Evolutionary conservation across 2,329 filamentous ascomycete genomes (phyloP).

Genomic region (Aspergillus persii): DNA sequence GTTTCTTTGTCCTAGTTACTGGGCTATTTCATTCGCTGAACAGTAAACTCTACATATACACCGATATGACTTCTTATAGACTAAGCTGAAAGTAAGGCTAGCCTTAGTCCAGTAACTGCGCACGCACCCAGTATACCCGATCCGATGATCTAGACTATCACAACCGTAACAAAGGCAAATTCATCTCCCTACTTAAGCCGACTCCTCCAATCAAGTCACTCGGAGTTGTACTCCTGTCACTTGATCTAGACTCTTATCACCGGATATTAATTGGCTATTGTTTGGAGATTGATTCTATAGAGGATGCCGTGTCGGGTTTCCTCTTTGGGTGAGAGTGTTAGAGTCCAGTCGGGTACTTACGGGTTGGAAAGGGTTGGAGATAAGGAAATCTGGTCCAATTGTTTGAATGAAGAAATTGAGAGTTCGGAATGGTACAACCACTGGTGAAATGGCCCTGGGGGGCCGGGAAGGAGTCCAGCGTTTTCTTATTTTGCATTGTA

Average conservation of each 20-base stretch:
- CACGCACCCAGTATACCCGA: background rate
- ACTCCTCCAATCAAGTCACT: background rate
- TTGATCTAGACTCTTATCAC: background rate
- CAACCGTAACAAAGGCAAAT: background rate
- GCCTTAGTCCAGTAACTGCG: too few relatives aligned
- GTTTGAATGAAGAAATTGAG: too few relatives aligned
- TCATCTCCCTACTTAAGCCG: background rate
- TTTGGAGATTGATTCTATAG: background rate
- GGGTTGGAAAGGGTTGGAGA: background rate
- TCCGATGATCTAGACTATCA: background rate
- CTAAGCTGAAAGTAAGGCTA: too few relatives aligned
- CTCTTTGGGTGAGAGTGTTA: background rate
- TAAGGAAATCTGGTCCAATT: too few relatives aligned
- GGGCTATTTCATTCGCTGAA: too few relatives aligned
- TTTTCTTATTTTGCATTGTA: too few relatives aligned
- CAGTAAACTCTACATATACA: too few relatives aligned
- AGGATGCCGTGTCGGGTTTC: background rate
- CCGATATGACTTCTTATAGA: too few relatives aligned
- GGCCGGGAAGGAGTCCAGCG: too few relatives aligned
- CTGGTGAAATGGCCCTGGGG: too few relatives aligned
- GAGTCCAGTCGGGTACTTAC: background rate
- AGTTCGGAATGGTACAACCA: too few relatives aligned
- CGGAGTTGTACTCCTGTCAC: background rate
- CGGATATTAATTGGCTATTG: background rate
- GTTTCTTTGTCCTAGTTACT: too few relatives aligned